Conservation (phyloP, 495 filamentous ascomycete genomes). For the Podospora sp. region DNA sequence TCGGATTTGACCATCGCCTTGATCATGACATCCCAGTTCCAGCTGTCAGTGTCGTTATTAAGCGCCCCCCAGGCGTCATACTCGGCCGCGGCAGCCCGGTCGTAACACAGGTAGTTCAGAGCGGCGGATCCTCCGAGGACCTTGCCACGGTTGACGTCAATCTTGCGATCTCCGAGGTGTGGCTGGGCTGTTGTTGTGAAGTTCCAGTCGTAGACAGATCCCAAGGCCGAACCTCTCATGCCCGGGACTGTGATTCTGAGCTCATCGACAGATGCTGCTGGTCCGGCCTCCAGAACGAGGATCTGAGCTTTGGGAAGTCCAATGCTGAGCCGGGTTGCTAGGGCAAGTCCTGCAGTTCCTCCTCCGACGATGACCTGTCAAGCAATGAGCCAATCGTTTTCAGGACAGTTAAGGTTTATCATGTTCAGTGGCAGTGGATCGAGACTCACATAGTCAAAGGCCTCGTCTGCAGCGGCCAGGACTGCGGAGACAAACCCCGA, state of each 20-base stretch:
- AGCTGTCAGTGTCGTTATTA: slow-evolving; percentile 48
- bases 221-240: slow-evolving; percentile 44
- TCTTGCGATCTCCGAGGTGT: slow-evolving; percentile 34
- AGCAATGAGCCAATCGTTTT: neutral
- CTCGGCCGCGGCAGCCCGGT: slow-evolving; percentile 54
- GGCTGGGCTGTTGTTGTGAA: slow-evolving; percentile 52
- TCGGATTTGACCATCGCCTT: slow-evolving; percentile 41
- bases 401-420: too few relatives aligned
- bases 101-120: slow-evolving; percentile 53
- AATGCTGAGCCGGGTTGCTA: slow-evolving; percentile 62
- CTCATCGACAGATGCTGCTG: slow-evolving; percentile 46
- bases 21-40: slow-evolving; percentile 55
- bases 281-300: slow-evolving; percentile 60
- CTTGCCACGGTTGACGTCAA: slow-evolving; percentile 49
- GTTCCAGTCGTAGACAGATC: slow-evolving; percentile 56
- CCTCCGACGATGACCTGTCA: slow-evolving; percentile 64
- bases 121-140: slow-evolving; percentile 51
- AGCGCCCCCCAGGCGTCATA: slow-evolving; percentile 62
- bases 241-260: slow-evolving; percentile 48
- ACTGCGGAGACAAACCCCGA: neutral
- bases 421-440: too few relatives aligned
- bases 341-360: slow-evolving; percentile 60
- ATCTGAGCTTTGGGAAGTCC: slow-evolving; percentile 52
- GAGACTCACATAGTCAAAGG: slow-evolving; percentile 1
- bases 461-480: neutral